These are phyloP conservation scores for Colletotrichum brevisporum DNA, from an alignment of 2,329 filamentous ascomycete species.

Conservation along the genomic window DNA sequence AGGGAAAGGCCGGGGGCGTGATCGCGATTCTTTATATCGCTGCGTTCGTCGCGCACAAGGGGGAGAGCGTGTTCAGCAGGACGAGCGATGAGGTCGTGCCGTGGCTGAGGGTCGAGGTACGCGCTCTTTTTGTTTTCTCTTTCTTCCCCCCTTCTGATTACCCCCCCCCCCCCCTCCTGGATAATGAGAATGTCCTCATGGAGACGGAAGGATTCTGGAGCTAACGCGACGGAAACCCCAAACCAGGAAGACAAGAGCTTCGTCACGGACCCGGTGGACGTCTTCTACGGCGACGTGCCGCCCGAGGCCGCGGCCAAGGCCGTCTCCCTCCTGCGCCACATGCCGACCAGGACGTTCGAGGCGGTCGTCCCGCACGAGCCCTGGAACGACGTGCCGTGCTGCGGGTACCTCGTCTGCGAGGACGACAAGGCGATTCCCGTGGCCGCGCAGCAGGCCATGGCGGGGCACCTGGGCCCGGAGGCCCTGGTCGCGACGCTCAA, in stretches of 20 bases:
- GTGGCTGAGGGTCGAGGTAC: constrained; percentile 45
- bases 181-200: background rate
- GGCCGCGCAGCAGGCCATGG: constrained; percentile 42
- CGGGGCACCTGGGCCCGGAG: constrained; percentile 5
- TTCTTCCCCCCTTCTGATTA: too few species aligned
- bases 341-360: constrained; percentile 40
- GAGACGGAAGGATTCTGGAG: too few species aligned
- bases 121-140: too few species aligned
- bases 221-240: background rate
- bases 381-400: constrained; percentile 45
- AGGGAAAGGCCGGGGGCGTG: constrained; percentile 55
- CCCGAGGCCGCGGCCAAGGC: constrained; percentile 23
- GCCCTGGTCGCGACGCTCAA: background rate
- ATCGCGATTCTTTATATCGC: constrained; percentile 52
- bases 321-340: constrained; percentile 26
- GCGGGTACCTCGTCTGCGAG: constrained; percentile 45
- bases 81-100: constrained; percentile 40
- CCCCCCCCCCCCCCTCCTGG: background rate
- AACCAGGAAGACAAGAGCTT: constrained; percentile 28
- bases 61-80: constrained; percentile 42
- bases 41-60: constrained; percentile 49
- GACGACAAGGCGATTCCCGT: constrained; percentile 44
- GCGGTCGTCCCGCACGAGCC: constrained; percentile 43
- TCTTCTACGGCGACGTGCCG: constrained; percentile 46
- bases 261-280: background rate